These are phyloP conservation scores for Geosmithia putterillii DNA, from an alignment of 2,329 filamentous ascomycete genomes.

Conservation along the genomic window DNA sequence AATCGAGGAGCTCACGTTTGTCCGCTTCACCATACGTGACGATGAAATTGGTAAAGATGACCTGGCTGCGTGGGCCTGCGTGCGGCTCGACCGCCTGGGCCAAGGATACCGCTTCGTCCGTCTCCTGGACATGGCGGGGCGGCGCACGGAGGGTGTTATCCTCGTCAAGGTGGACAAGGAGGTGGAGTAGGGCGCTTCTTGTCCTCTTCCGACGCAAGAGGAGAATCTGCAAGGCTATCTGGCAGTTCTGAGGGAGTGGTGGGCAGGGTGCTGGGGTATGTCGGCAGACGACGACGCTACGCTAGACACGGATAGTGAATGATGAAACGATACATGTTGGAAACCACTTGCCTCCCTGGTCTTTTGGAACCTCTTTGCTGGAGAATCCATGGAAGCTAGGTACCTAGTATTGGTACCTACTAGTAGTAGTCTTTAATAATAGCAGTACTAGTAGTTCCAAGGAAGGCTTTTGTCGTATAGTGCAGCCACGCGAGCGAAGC, in stretches of 20 bases:
- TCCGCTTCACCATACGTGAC: conserved; percentile 78
- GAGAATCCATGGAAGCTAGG: too few relatives aligned
- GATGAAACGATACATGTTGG: too few relatives aligned
- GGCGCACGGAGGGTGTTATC: conserved; percentile 53
- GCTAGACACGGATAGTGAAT: neutral
- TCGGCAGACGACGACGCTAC: neutral
- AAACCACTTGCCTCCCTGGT: too few relatives aligned
- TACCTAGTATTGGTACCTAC: too few relatives aligned
- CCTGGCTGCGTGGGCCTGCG: conserved; percentile 78
- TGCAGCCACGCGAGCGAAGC: too few relatives aligned
- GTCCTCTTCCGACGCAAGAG: neutral
- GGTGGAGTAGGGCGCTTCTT: conserved; percentile 11
- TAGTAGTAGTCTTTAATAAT: too few relatives aligned
- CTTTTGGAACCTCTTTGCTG: neutral
- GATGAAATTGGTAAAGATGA: conserved; percentile 70
- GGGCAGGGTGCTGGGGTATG: neutral
- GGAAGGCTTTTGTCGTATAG: too few relatives aligned
- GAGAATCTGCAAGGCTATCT: neutral
- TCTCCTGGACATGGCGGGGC: conserved; percentile 57
- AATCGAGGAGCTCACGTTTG: conserved; percentile 58
- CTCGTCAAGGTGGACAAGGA: conserved; percentile 63
- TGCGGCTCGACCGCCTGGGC: conserved; percentile 69
- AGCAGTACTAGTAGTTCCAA: too few relatives aligned
- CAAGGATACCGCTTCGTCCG: conserved; percentile 68
- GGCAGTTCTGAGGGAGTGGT: neutral